Evolutionary conservation across 768 basidiomycete species (phyloP).

Genomic region (Suillus weaverae): DNA sequence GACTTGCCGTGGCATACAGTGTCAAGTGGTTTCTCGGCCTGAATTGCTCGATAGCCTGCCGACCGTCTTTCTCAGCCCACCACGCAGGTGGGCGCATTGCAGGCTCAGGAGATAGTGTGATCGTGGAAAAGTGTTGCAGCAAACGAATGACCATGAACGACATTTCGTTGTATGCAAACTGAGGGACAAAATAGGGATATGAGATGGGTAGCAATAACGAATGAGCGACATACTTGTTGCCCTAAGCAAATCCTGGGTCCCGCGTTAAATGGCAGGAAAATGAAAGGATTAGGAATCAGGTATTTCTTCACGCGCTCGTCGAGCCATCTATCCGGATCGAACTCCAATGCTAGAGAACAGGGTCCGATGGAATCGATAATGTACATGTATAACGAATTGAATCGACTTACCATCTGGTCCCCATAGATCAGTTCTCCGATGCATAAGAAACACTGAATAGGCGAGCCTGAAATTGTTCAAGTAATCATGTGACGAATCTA

Average conservation of each 20-base stretch:
- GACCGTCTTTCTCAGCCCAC: constrained; percentile 29
- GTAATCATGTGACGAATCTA: neutral
- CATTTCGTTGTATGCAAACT: constrained; percentile 38
- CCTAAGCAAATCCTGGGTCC: constrained; percentile 41
- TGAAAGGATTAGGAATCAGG: constrained; percentile 40
- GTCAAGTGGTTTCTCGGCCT: constrained; percentile 32
- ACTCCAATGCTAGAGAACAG: constrained; percentile 23
- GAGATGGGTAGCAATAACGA: constrained; percentile 8
- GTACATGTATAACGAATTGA: neutral
- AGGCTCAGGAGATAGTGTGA: constrained; percentile 24
- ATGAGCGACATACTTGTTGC: constrained; percentile 33
- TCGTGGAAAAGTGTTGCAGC: constrained; percentile 28
- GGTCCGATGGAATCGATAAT: neutral
- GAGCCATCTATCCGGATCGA: constrained; percentile 44
- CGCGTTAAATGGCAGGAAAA: constrained; percentile 44
- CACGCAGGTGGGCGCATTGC: constrained; percentile 23
- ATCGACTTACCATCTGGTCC: constrained; percentile 32
- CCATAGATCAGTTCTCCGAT: constrained; percentile 38
- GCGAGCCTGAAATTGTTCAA: constrained; percentile 18
- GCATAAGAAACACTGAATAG: constrained; percentile 34
- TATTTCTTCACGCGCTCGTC: constrained; percentile 36
- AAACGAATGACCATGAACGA: constrained; percentile 34
- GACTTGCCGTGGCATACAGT: constrained; percentile 38
- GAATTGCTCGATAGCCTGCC: constrained; percentile 26
- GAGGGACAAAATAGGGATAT: neutral